Percentiles rank a stretch among this genome's conserved stretches.
These are phyloP conservation scores for Phyllachora maydis DNA, from an alignment of 2,329 filamentous ascomycete species.

Conservation along the genomic window DNA sequence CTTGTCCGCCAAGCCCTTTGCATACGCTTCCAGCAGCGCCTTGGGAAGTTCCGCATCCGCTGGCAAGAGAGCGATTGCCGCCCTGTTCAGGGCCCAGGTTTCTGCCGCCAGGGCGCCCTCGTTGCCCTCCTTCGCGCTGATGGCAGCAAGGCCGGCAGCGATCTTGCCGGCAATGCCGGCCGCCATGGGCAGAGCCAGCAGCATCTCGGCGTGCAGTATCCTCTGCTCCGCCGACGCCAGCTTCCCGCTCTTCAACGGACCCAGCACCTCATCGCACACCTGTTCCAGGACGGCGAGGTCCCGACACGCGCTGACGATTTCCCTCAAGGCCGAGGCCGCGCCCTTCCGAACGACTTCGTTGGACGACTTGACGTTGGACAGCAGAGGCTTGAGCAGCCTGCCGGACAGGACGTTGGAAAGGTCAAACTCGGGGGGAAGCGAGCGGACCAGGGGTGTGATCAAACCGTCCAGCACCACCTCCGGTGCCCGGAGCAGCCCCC, in stretches of 20 bases:
- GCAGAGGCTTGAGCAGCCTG: slow-evolving; percentile 64
- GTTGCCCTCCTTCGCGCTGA: slow-evolving; percentile 72
- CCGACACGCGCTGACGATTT: slow-evolving; percentile 39
- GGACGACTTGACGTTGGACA: slow-evolving; percentile 84
- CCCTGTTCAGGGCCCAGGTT: slow-evolving; percentile 47
- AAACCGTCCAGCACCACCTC: slow-evolving; percentile 74
- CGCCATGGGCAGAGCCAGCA: slow-evolving; percentile 42
- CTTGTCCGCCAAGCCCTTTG: slow-evolving; percentile 75
- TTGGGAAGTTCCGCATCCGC: slow-evolving; percentile 41
- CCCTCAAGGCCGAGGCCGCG: slow-evolving; percentile 52
- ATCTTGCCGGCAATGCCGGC: slow-evolving; percentile 43
- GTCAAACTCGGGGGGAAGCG: slow-evolving; percentile 52
- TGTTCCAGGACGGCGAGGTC: slow-evolving; percentile 39
- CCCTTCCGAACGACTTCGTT: slow-evolving; percentile 60
- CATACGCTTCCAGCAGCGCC: slow-evolving; percentile 45
- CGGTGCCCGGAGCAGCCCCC: slow-evolving; percentile 70
- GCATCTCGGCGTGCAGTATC: slow-evolving; percentile 61
- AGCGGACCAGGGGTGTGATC: slow-evolving; percentile 48
- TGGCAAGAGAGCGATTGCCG: slow-evolving; percentile 40
- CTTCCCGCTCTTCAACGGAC: slow-evolving; percentile 66
- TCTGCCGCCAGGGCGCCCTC: slow-evolving; percentile 64
- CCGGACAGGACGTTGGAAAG: slow-evolving; percentile 52
- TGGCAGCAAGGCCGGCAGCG: slow-evolving; percentile 40
- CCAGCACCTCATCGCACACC: slow-evolving; percentile 57
- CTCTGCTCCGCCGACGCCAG: slow-evolving; percentile 71